These are phyloP conservation scores for Strobilomyces echinocephalus DNA, from an alignment of 768 basidiomycete genomes.

Conservation along the genomic window DNA sequence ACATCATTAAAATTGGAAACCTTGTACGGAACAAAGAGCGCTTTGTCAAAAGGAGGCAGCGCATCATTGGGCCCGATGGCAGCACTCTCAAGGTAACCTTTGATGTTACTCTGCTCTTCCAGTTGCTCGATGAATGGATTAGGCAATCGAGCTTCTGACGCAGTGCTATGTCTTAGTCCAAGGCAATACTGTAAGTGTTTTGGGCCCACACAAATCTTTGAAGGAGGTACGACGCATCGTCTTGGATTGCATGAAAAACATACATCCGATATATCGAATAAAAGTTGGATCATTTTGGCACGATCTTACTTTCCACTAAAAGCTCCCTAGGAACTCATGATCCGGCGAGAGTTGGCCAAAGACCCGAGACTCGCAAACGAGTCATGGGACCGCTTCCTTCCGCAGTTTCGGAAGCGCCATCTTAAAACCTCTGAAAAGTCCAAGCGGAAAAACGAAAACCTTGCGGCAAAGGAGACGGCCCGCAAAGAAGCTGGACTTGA, in stretches of 20 bases:
- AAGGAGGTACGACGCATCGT: constrained; percentile 96
- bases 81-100: constrained; percentile 84
- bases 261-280: constrained; percentile 98
- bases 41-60: constrained; percentile 92
- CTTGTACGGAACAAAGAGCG: constrained; percentile 93
- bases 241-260: constrained; percentile 99
- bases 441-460: constrained; percentile 75
- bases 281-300: constrained; percentile 50
- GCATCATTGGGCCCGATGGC: constrained; percentile 96
- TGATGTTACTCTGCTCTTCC: not conserved
- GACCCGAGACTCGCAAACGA: constrained; percentile 93
- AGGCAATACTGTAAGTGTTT: constrained; percentile 96
- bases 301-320: not conserved
- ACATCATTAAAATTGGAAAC: constrained; percentile 97
- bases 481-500: constrained; percentile 63
- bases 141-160: constrained; percentile 97
- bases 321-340: constrained; percentile 83
- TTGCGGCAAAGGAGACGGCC: constrained; percentile 57
- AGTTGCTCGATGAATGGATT: constrained; percentile 6
- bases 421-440: constrained; percentile 94
- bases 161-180: constrained; percentile 97
- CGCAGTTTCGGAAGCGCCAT: constrained; percentile 90
- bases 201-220: constrained; percentile 92
- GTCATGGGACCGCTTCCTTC: constrained; percentile 96
- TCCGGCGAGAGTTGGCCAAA: constrained; percentile 94